Percentiles rank a stretch among this genome's conserved stretches.
Evolutionary conservation across 352 stramenopile genomes (phyloP).

Genomic region (Phytophthora citricola): DNA sequence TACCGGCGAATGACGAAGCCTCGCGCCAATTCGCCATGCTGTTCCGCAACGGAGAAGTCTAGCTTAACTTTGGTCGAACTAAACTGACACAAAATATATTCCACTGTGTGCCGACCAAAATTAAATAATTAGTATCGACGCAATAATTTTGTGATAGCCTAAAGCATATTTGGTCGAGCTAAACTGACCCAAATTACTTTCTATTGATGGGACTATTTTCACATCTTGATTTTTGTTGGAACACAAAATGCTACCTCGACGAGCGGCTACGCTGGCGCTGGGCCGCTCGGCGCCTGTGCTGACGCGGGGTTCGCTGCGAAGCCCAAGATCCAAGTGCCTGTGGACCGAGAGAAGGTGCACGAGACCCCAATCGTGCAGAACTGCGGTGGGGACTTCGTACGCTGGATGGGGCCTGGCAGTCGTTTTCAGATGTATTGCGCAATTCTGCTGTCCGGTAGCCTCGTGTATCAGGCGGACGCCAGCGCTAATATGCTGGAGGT

Average conservation of each 20-base stretch:
- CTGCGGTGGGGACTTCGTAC: constrained; percentile 57
- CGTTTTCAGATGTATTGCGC: constrained; percentile 82
- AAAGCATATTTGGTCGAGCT: no score
- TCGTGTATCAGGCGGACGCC: constrained; percentile 66
- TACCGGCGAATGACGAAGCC: constrained; percentile 8
- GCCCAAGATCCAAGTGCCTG: constrained; percentile 35
- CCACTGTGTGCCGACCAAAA: no score
- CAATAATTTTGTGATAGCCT: no score
- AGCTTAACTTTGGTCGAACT: no score
- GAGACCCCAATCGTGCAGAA: constrained; percentile 63
- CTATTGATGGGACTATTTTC: no score
- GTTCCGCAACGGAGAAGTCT: no score
- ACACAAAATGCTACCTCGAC: constrained; percentile 10
- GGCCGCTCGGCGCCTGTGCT: neutral
- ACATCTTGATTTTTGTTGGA: no score
- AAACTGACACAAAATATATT: no score
- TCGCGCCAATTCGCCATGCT: constrained; percentile 18
- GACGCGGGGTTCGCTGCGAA: constrained; percentile 27
- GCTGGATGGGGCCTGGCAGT: constrained; percentile 64
- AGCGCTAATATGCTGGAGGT: constrained; percentile 60
- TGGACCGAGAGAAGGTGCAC: constrained; percentile 50
- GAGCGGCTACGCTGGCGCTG: constrained; percentile 9
- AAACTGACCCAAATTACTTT: no score
- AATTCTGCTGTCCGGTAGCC: constrained; percentile 63
- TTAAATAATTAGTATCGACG: no score